phyloP scores from a whole-genome alignment of 169 alveolate genomes.

The Plasmodium coatneyi region DNA sequence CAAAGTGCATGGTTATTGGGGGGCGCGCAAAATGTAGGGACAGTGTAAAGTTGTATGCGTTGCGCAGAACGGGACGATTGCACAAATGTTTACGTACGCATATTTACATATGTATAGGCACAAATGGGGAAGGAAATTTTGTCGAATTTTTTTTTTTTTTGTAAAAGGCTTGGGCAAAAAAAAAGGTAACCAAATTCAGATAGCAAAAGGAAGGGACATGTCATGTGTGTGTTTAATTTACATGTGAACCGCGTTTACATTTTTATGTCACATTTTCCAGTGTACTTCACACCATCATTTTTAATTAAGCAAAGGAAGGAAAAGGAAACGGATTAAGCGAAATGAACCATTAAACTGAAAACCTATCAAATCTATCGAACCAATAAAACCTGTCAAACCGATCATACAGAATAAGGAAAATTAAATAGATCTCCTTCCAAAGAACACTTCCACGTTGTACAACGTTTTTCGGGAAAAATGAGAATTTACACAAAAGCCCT shows the following conservation, averaged over 20 bases:
- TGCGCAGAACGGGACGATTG: not conserved
- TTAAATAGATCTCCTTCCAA: not conserved
- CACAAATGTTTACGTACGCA: not conserved
- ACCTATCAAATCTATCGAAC: not conserved
- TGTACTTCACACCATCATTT: not conserved
- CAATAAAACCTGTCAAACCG: not conserved
- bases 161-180: not conserved
- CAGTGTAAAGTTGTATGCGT: not conserved
- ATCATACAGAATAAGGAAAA: not conserved
- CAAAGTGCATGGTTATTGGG: not conserved
- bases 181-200: slow-evolving; percentile 9
- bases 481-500: slow-evolving; percentile 10
- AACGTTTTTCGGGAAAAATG: slow-evolving; percentile 28
- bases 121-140: not conserved
- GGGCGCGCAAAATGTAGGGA: not conserved
- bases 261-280: not conserved
- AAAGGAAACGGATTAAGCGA: not conserved
- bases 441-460: not conserved
- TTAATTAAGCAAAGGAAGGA: not conserved
- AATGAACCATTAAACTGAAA: not conserved
- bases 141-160: slow-evolving; percentile 18
- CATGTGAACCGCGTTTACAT: slow-evolving; percentile 4
- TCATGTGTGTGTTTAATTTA: slow-evolving; percentile 27
- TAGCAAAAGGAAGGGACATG: slow-evolving; percentile 8
- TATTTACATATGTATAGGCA: not conserved